Evolutionary conservation across 208 protist species (phyloP), one percentile per base, ranked within the genome.

Genomic region (Leptomonas seymouri): DNA sequence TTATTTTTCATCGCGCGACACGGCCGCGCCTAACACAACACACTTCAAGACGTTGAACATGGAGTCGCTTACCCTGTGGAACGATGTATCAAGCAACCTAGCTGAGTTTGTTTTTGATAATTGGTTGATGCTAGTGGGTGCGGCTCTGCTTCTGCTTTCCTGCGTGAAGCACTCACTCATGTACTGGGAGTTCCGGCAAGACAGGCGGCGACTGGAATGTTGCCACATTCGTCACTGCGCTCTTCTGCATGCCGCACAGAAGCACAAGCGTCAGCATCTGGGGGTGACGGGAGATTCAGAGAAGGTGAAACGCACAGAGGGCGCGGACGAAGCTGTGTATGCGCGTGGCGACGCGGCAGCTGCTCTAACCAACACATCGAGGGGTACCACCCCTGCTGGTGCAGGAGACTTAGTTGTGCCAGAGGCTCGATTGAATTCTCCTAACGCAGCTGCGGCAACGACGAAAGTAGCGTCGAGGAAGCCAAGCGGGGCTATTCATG

Each of bases 131-230:
- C 31, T 76, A 7, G 2, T 71, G 1, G 56, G 76, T 0, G 57
- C 20, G 20, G 25, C 53, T 6, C 41, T 84, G 12, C 15, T 84
- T 1, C 39, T 71, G 9, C 31, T 71, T 6, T 56, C 64, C 3
- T 67, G 18, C 6, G 42, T 57, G 46, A 65, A 77, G 56, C 71
- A 71, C 58, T 34, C 46, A 0, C 42, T 70, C 28, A 77, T 66
- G 71, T 71, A 57, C 31, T 77, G 71, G 71, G 71, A 77, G 50
- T 15, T 71, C 12, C 65, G 59, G 18, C 64, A 67, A 46, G 71
- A 77, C 23, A 45, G 54, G 41, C 64, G 49, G 0, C 71, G 71
- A 8, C 57, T 77, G 36, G 16, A 62, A 27, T 67, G 58, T 50
- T 77, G 70, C 55, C 30, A 76, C 70, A 64, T 64, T 0, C 70